A percentile compares a stretch with the other conserved stretches of the same genome.
Conservation (phyloP, 2,329 filamentous ascomycete species). For the Aspergillus flavus region DNA sequence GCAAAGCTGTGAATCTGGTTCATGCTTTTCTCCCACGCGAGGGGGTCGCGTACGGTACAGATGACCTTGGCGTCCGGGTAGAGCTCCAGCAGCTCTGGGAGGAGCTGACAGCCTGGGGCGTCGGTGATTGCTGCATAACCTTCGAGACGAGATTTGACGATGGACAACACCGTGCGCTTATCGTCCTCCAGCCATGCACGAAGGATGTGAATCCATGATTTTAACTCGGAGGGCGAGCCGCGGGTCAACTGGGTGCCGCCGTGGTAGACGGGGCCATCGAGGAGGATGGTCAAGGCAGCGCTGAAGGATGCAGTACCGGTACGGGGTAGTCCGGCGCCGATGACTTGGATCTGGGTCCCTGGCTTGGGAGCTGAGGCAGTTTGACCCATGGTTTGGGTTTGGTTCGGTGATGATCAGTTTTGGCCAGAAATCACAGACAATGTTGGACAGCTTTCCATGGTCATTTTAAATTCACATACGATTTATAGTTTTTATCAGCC, state of each 20-base stretch:
- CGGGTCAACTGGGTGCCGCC: conserved; percentile 46
- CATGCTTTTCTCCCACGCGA: conserved; percentile 28
- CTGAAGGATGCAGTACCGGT: conserved; percentile 57
- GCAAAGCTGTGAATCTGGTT: conserved; percentile 16
- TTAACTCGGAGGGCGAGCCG: conserved; percentile 25
- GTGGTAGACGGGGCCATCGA: conserved; percentile 54
- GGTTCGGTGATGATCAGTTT: no score
- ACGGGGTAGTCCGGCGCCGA: conserved; percentile 40
- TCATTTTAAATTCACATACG: no score
- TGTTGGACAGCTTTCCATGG: no score
- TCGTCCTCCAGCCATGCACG: not conserved
- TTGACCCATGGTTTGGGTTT: conserved; percentile 10
- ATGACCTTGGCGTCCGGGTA: conserved; percentile 56
- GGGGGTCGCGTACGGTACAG: conserved; percentile 35
- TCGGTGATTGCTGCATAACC: conserved; percentile 55
- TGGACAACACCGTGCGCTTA: not conserved
- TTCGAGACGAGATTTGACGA: conserved; percentile 21
- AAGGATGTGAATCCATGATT: conserved; percentile 25
- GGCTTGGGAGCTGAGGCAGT: conserved; percentile 10
- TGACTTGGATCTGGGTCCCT: conserved; percentile 24
- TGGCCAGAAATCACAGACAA: no score
- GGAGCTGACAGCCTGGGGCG: conserved; percentile 44
- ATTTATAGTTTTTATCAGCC: no score
- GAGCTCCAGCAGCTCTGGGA: conserved; percentile 50
- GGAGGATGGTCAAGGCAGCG: conserved; percentile 50